phyloP scores from a whole-genome alignment of 768 basidiomycete genomes.

The Leccinum ochraceum region DNA sequence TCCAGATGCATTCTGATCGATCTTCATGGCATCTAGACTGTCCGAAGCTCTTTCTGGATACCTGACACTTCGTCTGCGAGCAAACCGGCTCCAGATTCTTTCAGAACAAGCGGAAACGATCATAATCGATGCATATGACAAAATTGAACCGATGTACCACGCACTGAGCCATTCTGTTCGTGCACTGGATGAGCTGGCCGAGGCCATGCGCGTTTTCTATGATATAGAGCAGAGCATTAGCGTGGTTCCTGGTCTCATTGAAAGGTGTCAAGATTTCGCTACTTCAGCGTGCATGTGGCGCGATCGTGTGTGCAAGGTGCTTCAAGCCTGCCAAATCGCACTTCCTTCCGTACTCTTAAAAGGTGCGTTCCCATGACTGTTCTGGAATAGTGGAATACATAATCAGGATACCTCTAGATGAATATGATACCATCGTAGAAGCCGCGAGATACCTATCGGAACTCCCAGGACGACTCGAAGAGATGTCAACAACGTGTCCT shows the following conservation, averaged over 20 bases:
- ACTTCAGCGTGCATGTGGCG: slow-evolving; percentile 31
- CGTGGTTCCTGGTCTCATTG: slow-evolving; percentile 25
- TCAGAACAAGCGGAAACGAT: slow-evolving; percentile 23
- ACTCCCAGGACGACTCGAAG: slow-evolving; percentile 27
- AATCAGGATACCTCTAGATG: slow-evolving; percentile 31
- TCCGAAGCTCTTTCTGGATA: slow-evolving; percentile 21
- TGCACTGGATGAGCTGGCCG: slow-evolving; percentile 40
- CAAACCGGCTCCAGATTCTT: slow-evolving; percentile 23
- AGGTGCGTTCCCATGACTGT: slow-evolving; percentile 30
- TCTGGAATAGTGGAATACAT: not conserved
- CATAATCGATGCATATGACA: slow-evolving; percentile 12
- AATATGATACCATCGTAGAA: slow-evolving; percentile 32
- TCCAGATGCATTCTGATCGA: not conserved
- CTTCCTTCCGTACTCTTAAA: slow-evolving; percentile 37
- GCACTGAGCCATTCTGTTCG: slow-evolving; percentile 22
- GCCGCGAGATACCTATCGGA: slow-evolving; percentile 42
- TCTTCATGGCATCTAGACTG: slow-evolving; percentile 12
- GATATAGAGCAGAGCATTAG: slow-evolving; percentile 30
- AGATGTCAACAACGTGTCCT: slow-evolving; percentile 32
- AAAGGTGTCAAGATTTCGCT: slow-evolving; percentile 27
- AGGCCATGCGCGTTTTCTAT: slow-evolving; percentile 36
- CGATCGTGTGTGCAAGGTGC: slow-evolving; percentile 27
- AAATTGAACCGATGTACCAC: slow-evolving; percentile 20
- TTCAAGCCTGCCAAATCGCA: slow-evolving; percentile 19
- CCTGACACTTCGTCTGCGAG: slow-evolving; percentile 15